Conservation (phyloP, 257 asterid species). For the Gynochthodes officinalis region DNA sequence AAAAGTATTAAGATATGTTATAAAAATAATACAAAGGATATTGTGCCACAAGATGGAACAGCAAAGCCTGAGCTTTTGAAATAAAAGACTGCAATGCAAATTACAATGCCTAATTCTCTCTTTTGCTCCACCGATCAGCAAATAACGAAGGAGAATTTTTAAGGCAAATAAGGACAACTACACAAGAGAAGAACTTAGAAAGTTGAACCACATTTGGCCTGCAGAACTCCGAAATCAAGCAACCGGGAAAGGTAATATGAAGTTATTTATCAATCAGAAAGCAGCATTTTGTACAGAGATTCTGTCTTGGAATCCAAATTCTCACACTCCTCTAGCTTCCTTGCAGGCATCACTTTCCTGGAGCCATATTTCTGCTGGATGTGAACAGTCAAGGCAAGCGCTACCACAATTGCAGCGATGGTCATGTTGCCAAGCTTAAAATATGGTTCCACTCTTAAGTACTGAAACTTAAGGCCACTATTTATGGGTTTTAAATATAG, state of each 20-base stretch:
- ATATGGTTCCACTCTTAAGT: conserved; percentile 11
- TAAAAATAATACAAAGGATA: no score
- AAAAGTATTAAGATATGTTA: no score
- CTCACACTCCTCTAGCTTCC: conserved; percentile 7
- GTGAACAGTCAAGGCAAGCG: conserved; percentile 4
- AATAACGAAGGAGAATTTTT: not conserved
- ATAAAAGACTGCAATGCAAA: not conserved
- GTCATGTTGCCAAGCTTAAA: conserved; percentile 9
- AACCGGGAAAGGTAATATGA: not conserved
- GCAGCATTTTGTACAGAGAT: conserved; percentile 12
- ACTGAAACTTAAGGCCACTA: conserved; percentile 6
- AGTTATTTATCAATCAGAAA: not conserved
- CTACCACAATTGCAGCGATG: conserved; percentile 3
- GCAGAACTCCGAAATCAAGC: not conserved
- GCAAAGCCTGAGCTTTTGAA: no score
- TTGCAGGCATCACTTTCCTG: not conserved
- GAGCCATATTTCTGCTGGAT: conserved; percentile 17
- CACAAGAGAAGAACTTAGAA: no score
- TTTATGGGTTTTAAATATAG: not conserved
- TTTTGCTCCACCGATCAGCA: no score
- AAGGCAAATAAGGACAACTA: not conserved
- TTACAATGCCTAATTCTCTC: not conserved
- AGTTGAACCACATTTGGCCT: no score
- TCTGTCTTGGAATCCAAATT: conserved; percentile 6
- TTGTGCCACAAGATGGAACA: no score